Evolutionary conservation across 768 basidiomycete species (phyloP).

Genomic region (Leccinum barrowsii): DNA sequence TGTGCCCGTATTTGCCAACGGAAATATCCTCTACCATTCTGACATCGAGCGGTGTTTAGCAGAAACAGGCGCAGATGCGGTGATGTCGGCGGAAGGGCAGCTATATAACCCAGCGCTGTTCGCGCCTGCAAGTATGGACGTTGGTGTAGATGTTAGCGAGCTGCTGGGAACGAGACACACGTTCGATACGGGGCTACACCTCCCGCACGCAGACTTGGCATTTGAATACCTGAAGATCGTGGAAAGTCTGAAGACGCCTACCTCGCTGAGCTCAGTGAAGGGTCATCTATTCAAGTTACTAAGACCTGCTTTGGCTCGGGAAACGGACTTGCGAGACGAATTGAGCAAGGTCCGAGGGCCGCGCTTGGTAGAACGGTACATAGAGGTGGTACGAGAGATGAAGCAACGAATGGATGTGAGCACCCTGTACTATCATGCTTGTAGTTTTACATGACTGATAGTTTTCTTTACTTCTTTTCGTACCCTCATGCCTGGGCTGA

Average conservation of each 20-base stretch:
- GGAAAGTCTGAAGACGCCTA: constrained; percentile 53
- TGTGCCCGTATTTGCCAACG: constrained; percentile 95
- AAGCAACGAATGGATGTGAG: constrained; percentile 55
- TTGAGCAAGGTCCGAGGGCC: constrained; percentile 50
- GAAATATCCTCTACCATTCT: constrained; percentile 85
- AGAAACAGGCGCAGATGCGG: constrained; percentile 83
- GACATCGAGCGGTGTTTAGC: constrained; percentile 79
- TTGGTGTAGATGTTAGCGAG: neutral
- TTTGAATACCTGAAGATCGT: constrained; percentile 87
- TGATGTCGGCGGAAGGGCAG: constrained; percentile 95
- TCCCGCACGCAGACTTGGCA: constrained; percentile 63
- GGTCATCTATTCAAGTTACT: constrained; percentile 93
- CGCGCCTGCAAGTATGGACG: constrained; percentile 30
- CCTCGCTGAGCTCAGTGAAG: constrained; percentile 74
- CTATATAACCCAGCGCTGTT: constrained; percentile 91
- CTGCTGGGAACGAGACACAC: constrained; percentile 5
- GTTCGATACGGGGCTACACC: constrained; percentile 45
- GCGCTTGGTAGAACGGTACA: constrained; percentile 35
- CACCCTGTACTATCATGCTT: constrained; percentile 3
- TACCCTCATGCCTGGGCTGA: neutral
- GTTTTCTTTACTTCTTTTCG: neutral
- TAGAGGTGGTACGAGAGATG: constrained; percentile 57
- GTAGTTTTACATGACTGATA: neutral
- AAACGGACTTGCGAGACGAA: constrained; percentile 69
- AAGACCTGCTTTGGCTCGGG: constrained; percentile 64